These are phyloP conservation scores for grape (Vitis vinifera) DNA, from an alignment of 164 flowering plant species.

Conservation along the genomic window DNA sequence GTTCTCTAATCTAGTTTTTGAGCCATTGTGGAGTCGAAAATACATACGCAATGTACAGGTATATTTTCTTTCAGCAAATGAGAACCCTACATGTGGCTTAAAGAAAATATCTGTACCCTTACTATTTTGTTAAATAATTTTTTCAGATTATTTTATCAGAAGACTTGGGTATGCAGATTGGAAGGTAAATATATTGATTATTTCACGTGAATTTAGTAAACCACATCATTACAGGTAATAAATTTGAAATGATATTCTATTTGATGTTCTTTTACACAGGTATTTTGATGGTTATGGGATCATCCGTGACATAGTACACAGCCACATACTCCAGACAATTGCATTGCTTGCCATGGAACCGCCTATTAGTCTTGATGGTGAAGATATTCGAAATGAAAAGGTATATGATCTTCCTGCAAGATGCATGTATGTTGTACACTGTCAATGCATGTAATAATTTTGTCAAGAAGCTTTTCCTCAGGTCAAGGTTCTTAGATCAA, in stretches of 20 bases:
- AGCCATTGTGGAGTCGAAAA: slow-evolving; percentile 61
- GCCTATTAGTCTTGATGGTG: slow-evolving; percentile 64
- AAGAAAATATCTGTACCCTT: no score
- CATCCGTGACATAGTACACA: slow-evolving; percentile 57
- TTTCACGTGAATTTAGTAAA: not conserved
- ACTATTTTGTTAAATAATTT: not conserved
- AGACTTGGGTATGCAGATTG: slow-evolving; percentile 39
- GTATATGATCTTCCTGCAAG: slow-evolving; percentile 15
- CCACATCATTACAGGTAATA: not conserved
- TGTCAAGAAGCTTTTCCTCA: slow-evolving; percentile 24
- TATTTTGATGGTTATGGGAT: slow-evolving; percentile 62
- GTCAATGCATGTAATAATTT: not conserved
- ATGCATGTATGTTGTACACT: not conserved
- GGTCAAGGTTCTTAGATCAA: slow-evolving; percentile 65
- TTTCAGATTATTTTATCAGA: slow-evolving; percentile 58
- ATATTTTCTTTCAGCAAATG: not conserved
- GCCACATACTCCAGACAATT: slow-evolving; percentile 60
- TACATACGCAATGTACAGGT: slow-evolving; percentile 60
- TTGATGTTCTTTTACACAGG: slow-evolving; percentile 13
- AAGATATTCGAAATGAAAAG: slow-evolving; percentile 71
- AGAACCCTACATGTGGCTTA: not conserved
- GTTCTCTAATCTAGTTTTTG: slow-evolving; percentile 64
- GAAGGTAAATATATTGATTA: slow-evolving; percentile 31
- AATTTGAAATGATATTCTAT: not conserved
- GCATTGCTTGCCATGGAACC: slow-evolving; percentile 73